Evolutionary conservation across 2,329 filamentous ascomycete species (phyloP).

Genomic region (Verticillium nubilum): DNA sequence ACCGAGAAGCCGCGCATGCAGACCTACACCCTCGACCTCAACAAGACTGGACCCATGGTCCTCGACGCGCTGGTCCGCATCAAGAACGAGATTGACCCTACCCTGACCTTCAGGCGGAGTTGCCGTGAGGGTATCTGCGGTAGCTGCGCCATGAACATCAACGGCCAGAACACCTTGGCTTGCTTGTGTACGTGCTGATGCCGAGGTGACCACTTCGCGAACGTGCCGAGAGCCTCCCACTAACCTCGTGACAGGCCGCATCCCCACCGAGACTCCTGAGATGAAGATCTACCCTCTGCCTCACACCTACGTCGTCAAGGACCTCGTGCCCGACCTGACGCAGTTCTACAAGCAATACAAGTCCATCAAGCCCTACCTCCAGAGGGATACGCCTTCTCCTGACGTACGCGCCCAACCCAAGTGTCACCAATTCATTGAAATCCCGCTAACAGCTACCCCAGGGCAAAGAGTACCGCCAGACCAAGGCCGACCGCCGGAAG

Average conservation of each 20-base stretch:
- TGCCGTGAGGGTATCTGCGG: conserved; percentile 98
- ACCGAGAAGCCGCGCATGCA: conserved; percentile 94
- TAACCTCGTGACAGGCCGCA: conserved; percentile 62
- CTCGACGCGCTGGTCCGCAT: conserved; percentile 94
- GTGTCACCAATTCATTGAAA: not conserved
- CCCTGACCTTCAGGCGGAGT: conserved; percentile 89
- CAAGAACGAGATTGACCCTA: conserved; percentile 98
- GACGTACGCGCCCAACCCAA: conserved; percentile 58
- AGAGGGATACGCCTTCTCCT: conserved; percentile 76
- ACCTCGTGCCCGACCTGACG: conserved; percentile 94
- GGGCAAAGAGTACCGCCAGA: conserved; percentile 91
- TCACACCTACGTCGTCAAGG: conserved; percentile 99
- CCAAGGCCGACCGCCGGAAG: conserved; percentile 88
- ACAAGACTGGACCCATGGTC: conserved; percentile 99
- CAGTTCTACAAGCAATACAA: conserved; percentile 99
- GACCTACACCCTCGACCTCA: conserved; percentile 88
- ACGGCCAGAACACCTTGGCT: conserved; percentile 94
- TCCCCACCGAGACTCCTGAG: conserved; percentile 77
- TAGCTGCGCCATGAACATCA: conserved; percentile 99
- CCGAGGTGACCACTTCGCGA: not conserved
- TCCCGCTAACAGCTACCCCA: conserved; percentile 26
- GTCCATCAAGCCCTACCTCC: conserved; percentile 97
- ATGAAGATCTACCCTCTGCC: conserved; percentile 96
- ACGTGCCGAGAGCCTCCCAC: not conserved
- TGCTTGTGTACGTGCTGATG: conserved; percentile 77